Conservation (phyloP, 805 yeast genomes). For the Sugiyamaella marilandica region DNA sequence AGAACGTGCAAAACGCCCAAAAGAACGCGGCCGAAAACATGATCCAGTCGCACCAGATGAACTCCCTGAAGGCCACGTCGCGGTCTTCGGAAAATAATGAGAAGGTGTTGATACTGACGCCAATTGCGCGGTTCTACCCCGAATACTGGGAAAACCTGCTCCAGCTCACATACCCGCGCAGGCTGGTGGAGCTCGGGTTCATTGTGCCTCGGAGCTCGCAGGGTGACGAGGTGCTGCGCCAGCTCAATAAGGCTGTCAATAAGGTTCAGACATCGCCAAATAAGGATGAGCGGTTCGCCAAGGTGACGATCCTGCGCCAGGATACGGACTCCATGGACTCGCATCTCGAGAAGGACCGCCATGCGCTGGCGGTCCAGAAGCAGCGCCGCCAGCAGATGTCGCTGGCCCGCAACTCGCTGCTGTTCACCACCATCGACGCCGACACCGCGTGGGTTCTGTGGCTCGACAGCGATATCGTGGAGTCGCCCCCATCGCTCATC, state of each 20-base stretch:
- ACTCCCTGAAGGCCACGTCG: slow-evolving; percentile 65
- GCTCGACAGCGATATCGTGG: slow-evolving; percentile 93
- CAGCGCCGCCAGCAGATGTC: slow-evolving; percentile 90
- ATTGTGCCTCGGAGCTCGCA: slow-evolving; percentile 78
- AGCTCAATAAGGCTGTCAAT: slow-evolving; percentile 72
- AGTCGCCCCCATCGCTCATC: slow-evolving; percentile 74
- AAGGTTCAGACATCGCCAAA: slow-evolving; percentile 59
- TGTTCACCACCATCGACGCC: slow-evolving; percentile 85
- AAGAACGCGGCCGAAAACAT: slow-evolving; percentile 8
- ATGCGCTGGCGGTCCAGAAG: slow-evolving; percentile 80
- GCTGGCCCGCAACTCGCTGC: slow-evolving; percentile 83
- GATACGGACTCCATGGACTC: slow-evolving; percentile 69
- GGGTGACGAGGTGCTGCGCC: slow-evolving; percentile 74
- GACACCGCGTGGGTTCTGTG: slow-evolving; percentile 92
- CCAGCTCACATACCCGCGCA: slow-evolving; percentile 75
- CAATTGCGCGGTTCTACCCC: slow-evolving; percentile 80
- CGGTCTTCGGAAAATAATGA: slow-evolving; percentile 73
- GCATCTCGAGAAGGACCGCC: slow-evolving; percentile 84
- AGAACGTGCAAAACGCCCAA: slow-evolving; percentile 8
- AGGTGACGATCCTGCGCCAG: slow-evolving; percentile 85
- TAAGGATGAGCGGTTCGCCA: slow-evolving; percentile 59
- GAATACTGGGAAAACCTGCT: slow-evolving; percentile 85
- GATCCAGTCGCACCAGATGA: slow-evolving; percentile 70
- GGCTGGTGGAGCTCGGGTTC: slow-evolving; percentile 81
- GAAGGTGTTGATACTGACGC: slow-evolving; percentile 80